Percentiles rank a stretch among this genome's conserved stretches.
These are phyloP conservation scores for Populus davidiana DNA, from an alignment of 345 rosid species.

Conservation along the genomic window DNA sequence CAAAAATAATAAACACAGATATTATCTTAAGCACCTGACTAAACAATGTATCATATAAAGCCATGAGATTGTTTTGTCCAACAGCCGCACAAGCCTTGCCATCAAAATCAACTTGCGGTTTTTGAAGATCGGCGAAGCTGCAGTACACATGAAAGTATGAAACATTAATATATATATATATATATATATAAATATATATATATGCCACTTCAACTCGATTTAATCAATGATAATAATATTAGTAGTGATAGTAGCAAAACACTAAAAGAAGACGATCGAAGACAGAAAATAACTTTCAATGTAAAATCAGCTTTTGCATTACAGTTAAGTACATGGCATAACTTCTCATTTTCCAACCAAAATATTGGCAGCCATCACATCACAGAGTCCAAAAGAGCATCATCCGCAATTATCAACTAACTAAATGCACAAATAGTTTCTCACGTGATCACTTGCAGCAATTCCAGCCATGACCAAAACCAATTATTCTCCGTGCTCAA, in stretches of 20 bases:
- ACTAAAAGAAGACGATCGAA: too few relatives aligned
- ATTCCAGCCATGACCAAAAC: neutral
- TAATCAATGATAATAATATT: neutral
- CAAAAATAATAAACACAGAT: neutral
- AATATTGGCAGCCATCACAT: neutral
- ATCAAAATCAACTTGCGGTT: slow-evolving; percentile 82
- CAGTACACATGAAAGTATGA: neutral
- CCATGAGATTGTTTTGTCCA: slow-evolving; percentile 96
- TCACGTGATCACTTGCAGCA: neutral
- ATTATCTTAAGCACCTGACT: slow-evolving; percentile 40
- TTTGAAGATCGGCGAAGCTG: slow-evolving; percentile 97
- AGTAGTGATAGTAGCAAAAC: too few relatives aligned
- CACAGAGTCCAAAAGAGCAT: neutral
- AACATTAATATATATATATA: neutral
- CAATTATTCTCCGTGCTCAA: neutral
- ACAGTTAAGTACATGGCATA: neutral
- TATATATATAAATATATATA: neutral
- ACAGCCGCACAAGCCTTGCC: slow-evolving; percentile 99
- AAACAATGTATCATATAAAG: slow-evolving; percentile 86
- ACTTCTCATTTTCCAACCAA: neutral
- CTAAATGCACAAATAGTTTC: neutral
- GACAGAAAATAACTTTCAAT: neutral
- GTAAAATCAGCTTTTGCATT: neutral
- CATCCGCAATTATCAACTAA: neutral
- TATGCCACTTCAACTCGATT: neutral